phyloP scores from a whole-genome alignment of 805 yeast species.

The Crinitomyces ghanaensis region DNA sequence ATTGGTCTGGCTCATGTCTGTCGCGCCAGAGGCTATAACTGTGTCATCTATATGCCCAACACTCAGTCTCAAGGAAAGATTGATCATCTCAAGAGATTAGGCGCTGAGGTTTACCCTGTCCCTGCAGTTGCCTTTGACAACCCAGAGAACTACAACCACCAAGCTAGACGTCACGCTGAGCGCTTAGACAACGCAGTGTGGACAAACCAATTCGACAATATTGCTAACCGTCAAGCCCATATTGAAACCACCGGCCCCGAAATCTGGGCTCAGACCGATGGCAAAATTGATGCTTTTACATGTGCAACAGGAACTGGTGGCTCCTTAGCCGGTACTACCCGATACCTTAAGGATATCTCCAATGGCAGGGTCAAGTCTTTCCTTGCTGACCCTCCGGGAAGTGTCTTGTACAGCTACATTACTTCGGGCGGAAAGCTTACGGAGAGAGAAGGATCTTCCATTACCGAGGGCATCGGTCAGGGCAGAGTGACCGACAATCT shows the following conservation, averaged over 20 bases:
- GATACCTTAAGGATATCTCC: slow-evolving; percentile 61
- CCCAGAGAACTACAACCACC: slow-evolving; percentile 79
- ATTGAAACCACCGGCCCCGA: slow-evolving; percentile 88
- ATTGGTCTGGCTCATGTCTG: slow-evolving; percentile 75
- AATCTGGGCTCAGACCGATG: slow-evolving; percentile 74
- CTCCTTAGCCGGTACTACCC: slow-evolving; percentile 75
- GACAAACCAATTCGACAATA: slow-evolving; percentile 87
- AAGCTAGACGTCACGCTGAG: slow-evolving; percentile 79
- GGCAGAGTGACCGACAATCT: slow-evolving; percentile 84
- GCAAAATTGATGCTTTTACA: slow-evolving; percentile 72
- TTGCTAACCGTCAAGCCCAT: slow-evolving; percentile 82
- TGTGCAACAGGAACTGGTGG: slow-evolving; percentile 94
- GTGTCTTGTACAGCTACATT: slow-evolving; percentile 69
- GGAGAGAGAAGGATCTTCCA: slow-evolving; percentile 70
- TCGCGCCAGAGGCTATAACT: slow-evolving; percentile 70
- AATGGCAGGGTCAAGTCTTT: slow-evolving; percentile 49
- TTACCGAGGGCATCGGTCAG: slow-evolving; percentile 95
- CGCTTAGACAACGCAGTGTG: slow-evolving; percentile 67
- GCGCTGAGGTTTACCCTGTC: slow-evolving; percentile 81
- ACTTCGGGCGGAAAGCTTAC: slow-evolving; percentile 55
- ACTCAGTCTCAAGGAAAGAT: slow-evolving; percentile 76
- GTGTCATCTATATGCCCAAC: slow-evolving; percentile 85
- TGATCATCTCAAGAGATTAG: slow-evolving; percentile 59
- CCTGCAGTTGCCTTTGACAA: slow-evolving; percentile 77
- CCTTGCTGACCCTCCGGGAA: slow-evolving; percentile 92